Conservation (phyloP, 2,329 filamentous ascomycete genomes). For the Ilyonectria robusta region DNA sequence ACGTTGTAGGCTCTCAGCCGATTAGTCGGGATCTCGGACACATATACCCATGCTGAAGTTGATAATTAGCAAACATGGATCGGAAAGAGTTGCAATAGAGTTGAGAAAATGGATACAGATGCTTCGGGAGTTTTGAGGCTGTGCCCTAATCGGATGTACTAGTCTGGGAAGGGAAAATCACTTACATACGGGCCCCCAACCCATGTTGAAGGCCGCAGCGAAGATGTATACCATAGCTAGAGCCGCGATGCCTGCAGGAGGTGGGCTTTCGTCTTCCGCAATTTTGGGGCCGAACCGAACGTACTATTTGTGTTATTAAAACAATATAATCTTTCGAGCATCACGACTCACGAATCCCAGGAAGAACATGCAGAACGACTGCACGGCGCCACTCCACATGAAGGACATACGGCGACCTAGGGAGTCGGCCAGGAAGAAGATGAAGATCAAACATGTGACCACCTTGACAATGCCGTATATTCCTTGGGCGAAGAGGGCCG, state of each 20-base stretch:
- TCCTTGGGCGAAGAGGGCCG: constrained; percentile 76
- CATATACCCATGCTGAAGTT: constrained; percentile 57
- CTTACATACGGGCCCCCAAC: constrained; percentile 76
- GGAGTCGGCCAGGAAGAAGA: constrained; percentile 74
- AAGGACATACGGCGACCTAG: constrained; percentile 68
- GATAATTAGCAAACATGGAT: not conserved
- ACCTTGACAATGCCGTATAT: constrained; percentile 79
- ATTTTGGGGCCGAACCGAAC: constrained; percentile 61
- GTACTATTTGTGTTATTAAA: constrained; percentile 53
- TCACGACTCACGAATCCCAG: constrained; percentile 61
- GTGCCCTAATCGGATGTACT: too few relatives aligned
- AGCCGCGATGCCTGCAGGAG: constrained; percentile 64
- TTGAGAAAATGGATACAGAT: not conserved
- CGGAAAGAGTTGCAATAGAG: not conserved
- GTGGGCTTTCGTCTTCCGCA: constrained; percentile 51
- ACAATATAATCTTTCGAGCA: not conserved
- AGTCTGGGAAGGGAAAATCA: not conserved
- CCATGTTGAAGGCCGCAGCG: constrained; percentile 72
- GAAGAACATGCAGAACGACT: constrained; percentile 67
- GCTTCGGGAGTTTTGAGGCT: not conserved
- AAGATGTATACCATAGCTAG: constrained; percentile 75
- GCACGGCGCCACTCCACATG: constrained; percentile 45
- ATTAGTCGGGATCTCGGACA: constrained; percentile 74
- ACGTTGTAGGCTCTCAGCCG: constrained; percentile 72
- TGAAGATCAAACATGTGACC: constrained; percentile 71